Base-by-base conservation (phyloP, 2,329 filamentous ascomycete genomes). In the Magnaporthiopsis incrustans region DNA sequence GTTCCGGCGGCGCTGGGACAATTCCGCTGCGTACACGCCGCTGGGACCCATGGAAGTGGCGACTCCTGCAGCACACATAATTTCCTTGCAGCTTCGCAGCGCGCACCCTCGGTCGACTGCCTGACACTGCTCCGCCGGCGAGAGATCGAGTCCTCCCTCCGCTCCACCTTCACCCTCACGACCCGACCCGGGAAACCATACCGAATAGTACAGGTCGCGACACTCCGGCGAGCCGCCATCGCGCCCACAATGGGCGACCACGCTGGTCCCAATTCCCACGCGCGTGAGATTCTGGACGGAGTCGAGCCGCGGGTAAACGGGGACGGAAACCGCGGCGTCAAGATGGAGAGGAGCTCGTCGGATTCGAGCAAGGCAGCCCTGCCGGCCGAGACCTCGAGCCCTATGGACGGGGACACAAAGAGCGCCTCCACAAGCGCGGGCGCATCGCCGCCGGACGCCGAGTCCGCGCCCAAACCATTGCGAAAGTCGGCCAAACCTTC, bases 401-500 rank as follows among this genome's bases (percentile, higher is more conserved):
- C 75, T 70, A 81, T 81, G 62, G 76, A 76, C 64, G 78, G 79
- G 67, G 78, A 77, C 57, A 67, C 71, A 68, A 83, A 83, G 68
- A 50, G 44, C 44, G 44, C 44, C 18, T n/a, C 44, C 18, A 50
- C n/a, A n/a, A 50, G 44, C 44, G 44, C 44, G 44, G 44, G 44
- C 73, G 75, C 74, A 59, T 80, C 79, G 60, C 81, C 79, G 8
- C 78, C 79, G 33, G 79, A 80, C 64, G 77, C 77, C 44, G 72
- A 70, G 27, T 86, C 89, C 71, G 83, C 85, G 57, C 85, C 89
- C 59, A 95, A 91, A 76, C 79, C 90, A 65, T 83, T 88, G 68
- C 89, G 92, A 70, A 91, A 89, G 72, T 79, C 85, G 53, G 89
- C 90, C 26, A 86, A 90, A 69, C 96, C 91, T 75, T 75, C 87